Conservation (phyloP, 257 asterid species). For the Ophiorrhiza pumila region DNA sequence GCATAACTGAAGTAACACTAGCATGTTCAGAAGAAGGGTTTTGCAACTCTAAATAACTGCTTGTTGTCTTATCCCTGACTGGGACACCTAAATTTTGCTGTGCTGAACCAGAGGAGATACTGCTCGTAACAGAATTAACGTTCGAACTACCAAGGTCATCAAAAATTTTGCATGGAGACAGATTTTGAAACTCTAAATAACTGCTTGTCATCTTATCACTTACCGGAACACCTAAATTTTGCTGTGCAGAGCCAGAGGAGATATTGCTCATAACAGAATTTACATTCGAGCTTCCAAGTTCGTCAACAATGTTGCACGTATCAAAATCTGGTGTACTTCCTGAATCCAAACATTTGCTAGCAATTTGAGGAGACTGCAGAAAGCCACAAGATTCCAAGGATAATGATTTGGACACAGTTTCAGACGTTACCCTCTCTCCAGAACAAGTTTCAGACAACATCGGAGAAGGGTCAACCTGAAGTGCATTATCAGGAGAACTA, state of each 20-base stretch:
- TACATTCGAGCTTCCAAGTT: conserved; percentile 29
- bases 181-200: conserved; percentile 38
- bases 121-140: conserved; percentile 36
- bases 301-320: conserved; percentile 29
- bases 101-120: conserved; percentile 28
- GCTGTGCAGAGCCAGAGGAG: conserved; percentile 29
- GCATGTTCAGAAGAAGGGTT: conserved; percentile 53
- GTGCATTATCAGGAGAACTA: conserved; percentile 7
- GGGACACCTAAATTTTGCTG: conserved; percentile 25
- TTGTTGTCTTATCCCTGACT: conserved; percentile 27
- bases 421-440: conserved; percentile 10
- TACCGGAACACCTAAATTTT: conserved; percentile 23
- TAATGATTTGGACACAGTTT: conserved; percentile 17
- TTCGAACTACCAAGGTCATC: conserved; percentile 26
- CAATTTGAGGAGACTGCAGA: conserved; percentile 39
- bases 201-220: conserved; percentile 29
- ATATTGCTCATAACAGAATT: conserved; percentile 32
- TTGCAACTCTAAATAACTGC: conserved; percentile 33
- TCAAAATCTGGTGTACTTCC: conserved; percentile 26
- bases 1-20: conserved; percentile 42
- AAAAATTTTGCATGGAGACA: conserved; percentile 34
- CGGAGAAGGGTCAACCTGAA: conserved; percentile 6
- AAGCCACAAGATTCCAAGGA: conserved; percentile 25
- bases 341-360: conserved; percentile 29
- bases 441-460: conserved; percentile 20